Evolutionary conservation across 1,284 basidiomycete species (phyloP).

Genomic region (Anthracocystis walkeri): DNA sequence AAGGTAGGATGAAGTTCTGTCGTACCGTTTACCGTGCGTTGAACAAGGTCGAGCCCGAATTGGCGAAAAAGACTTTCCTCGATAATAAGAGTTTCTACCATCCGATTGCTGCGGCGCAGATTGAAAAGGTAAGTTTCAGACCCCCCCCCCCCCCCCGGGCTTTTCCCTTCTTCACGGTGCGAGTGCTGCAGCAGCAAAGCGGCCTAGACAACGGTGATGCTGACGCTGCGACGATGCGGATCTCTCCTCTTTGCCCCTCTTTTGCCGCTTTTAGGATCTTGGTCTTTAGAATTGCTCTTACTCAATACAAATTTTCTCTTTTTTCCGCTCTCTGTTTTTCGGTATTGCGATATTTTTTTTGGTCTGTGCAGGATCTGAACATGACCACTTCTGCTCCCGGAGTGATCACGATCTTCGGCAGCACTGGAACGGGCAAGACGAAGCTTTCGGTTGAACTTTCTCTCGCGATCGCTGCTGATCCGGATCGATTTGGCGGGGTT

Average conservation of each 20-base stretch:
- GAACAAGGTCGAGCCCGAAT: constrained; percentile 74
- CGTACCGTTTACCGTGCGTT: constrained; percentile 71
- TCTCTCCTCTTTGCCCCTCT: constrained; percentile 4
- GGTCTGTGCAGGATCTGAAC: constrained; percentile 15
- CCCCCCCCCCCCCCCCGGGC: not conserved
- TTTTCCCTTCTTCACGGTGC: not conserved
- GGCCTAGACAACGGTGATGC: constrained; percentile 22
- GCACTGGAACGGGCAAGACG: constrained; percentile 97
- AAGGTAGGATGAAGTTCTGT: constrained; percentile 72
- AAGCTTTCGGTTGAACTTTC: constrained; percentile 90
- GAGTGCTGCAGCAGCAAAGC: constrained; percentile 4
- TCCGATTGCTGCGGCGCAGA: constrained; percentile 67
- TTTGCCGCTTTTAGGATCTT: constrained; percentile 32
- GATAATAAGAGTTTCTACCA: constrained; percentile 73
- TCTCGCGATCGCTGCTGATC: constrained; percentile 70
- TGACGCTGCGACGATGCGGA: constrained; percentile 21
- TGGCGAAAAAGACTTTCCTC: constrained; percentile 76
- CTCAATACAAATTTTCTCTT: constrained; percentile 7
- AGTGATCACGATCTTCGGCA: constrained; percentile 84
- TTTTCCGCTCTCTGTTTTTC: not conserved
- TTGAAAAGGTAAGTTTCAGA: constrained; percentile 62
- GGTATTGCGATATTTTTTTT: too few relatives aligned
- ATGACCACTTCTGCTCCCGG: not conserved
- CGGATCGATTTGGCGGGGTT: constrained; percentile 7
- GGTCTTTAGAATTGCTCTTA: constrained; percentile 24